phyloP scores from a whole-genome alignment of 768 basidiomycete genomes.

The Obba rivulosa region DNA sequence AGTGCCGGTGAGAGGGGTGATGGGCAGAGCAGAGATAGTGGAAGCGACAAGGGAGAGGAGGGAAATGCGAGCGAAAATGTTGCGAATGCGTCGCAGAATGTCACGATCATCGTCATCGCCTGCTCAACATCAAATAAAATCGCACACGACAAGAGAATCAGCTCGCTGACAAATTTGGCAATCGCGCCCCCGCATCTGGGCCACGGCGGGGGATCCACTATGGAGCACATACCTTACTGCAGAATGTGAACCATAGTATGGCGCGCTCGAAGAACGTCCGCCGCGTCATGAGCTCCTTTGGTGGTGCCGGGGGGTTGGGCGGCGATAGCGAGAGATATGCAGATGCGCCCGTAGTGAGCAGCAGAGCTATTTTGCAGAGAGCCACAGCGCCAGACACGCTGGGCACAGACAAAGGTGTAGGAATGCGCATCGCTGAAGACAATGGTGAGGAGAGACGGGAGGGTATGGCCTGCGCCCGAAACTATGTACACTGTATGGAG shows the following conservation, averaged over 20 bases:
- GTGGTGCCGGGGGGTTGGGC: constrained; percentile 18
- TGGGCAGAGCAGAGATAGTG: constrained; percentile 2
- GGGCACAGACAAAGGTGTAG: no score
- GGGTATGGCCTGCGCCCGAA: no score
- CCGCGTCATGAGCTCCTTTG: constrained; percentile 13
- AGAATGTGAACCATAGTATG: constrained; percentile 21
- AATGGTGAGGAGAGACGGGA: no score
- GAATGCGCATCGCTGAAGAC: no score
- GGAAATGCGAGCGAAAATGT: constrained; percentile 14
- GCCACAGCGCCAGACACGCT: neutral
- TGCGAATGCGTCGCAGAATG: constrained; percentile 16
- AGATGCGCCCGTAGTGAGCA: constrained; percentile 16
- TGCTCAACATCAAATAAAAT: neutral
- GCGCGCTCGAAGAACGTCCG: constrained; percentile 20
- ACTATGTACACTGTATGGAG: no score
- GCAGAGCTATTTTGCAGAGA: constrained; percentile 13
- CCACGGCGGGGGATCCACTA: neutral
- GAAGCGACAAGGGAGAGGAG: constrained; percentile 10
- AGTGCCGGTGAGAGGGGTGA: neutral
- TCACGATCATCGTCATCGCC: constrained; percentile 19
- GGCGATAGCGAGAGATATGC: constrained; percentile 20
- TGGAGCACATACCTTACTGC: constrained; percentile 17
- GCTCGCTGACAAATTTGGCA: neutral
- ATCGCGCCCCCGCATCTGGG: neutral
- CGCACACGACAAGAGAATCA: neutral